Evolutionary conservation across 148 eudicot species (phyloP), one percentile per base, ranked within the genome.

Genomic region (Salicornia ramosissima): DNA sequence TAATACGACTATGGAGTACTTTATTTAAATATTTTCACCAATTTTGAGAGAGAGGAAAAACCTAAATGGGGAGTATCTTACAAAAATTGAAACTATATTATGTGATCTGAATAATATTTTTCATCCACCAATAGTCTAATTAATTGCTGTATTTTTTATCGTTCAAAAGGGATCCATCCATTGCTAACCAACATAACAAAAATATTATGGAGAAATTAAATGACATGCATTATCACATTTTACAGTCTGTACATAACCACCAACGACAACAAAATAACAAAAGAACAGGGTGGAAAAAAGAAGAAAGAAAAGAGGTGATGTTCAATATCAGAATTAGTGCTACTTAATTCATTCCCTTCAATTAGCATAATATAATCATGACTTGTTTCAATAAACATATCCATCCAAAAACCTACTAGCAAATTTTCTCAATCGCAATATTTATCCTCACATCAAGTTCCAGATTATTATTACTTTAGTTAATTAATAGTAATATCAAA

Each of bases 291-390:
- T 11, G 3, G 39, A 15, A 18, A 25, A 9, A 16, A 21, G 36
- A 49, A 31, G 3, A 4, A 1, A 31, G 6, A 47, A 5, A 22
- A 46, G 8, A n/a, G n/a, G n/a, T n/a, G n/a, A 28, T 36, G n/a
- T 21, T 14, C 53, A 70, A 39, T 19, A 64, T 53, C 28, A 25
- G 64, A 67, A 56, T 50, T 67, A 58, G 60, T 66, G 55, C 43
- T 49, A 67, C 58, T n/a, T 63, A n/a, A n/a, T n/a, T n/a, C n/a
- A n/a, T n/a, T 45, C 29, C 43, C 42, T 66, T 9, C 5, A 31
- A 67, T 74, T 57, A 74, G 77, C 71, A 39, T 53, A 25, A 72
- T 62, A 64, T 72, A 63, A 56, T 73, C 55, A n/a, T n/a, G n/a
- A 54, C 61, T 28, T 31, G 49, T 24, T 22, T 18, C 15, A 60